A percentile compares a stretch with the other conserved stretches of the same genome.
phyloP scores from a whole-genome alignment of 805 yeast genomes.

The Jamesozyma piceae region DNA sequence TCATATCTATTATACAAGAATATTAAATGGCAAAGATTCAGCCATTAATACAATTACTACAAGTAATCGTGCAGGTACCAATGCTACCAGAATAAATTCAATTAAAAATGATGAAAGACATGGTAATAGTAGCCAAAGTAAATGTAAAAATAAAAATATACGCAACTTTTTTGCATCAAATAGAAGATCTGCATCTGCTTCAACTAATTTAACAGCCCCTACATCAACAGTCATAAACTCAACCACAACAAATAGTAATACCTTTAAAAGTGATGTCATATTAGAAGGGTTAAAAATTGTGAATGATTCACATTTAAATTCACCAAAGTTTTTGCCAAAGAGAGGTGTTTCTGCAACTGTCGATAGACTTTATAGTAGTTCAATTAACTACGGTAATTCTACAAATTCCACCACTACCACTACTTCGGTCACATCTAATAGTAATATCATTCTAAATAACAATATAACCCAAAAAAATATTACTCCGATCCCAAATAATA shows the following conservation, averaged over 20 bases:
- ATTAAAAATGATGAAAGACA: background rate
- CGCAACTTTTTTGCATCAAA: background rate
- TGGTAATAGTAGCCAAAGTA: background rate
- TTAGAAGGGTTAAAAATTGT: slow-evolving; percentile 1
- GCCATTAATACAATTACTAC: background rate
- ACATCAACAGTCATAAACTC: background rate
- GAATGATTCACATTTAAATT: background rate
- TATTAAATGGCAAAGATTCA: slow-evolving; percentile 5
- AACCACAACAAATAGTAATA: background rate
- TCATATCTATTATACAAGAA: slow-evolving; percentile 20
- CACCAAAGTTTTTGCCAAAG: slow-evolving; percentile 5
- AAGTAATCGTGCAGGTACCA: background rate
- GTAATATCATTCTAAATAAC: background rate
- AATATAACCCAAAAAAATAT: background rate
- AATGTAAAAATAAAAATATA: slow-evolving; percentile 1
- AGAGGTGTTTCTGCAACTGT: slow-evolving; percentile 26
- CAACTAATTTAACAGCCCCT: background rate
- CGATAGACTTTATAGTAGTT: slow-evolving; percentile 12
- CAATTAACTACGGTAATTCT: background rate
- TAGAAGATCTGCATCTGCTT: slow-evolving; percentile 1
- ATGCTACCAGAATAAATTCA: background rate
- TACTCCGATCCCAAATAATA: background rate
- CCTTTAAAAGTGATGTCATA: background rate
- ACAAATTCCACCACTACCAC: background rate
- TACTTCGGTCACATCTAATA: background rate